These are phyloP conservation scores for Fusarium torreyae DNA, from an alignment of 2,329 filamentous ascomycete genomes.

Conservation along the genomic window DNA sequence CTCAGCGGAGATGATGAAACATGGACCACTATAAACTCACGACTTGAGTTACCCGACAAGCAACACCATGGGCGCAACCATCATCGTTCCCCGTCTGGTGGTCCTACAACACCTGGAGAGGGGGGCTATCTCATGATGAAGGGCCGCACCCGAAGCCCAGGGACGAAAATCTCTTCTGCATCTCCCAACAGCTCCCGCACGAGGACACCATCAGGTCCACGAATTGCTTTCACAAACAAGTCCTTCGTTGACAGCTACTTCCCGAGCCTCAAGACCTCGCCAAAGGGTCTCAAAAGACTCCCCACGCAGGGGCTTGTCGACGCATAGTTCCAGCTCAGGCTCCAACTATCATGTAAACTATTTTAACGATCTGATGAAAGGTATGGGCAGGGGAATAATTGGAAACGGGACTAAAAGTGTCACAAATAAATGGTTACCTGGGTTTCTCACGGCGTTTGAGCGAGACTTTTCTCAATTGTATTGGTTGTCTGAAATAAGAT, in stretches of 20 bases:
- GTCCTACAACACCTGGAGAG: slow-evolving; percentile 59
- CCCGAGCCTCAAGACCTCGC: slow-evolving; percentile 52
- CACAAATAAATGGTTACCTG: slow-evolving; percentile 6
- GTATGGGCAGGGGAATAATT: background rate
- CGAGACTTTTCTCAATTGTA: slow-evolving; percentile 3
- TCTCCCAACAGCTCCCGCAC: slow-evolving; percentile 65
- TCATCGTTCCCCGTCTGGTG: slow-evolving; percentile 60
- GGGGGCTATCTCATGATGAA: slow-evolving; percentile 63
- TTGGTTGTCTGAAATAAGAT: background rate
- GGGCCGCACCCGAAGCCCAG: slow-evolving; percentile 55
- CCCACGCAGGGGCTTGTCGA: slow-evolving; percentile 40
- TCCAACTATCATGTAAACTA: slow-evolving; percentile 30
- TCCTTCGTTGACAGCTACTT: slow-evolving; percentile 61
- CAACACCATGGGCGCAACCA: slow-evolving; percentile 58
- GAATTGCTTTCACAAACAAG: slow-evolving; percentile 51
- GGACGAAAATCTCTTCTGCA: slow-evolving; percentile 45
- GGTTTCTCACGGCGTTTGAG: slow-evolving; percentile 28
- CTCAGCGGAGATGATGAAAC: slow-evolving; percentile 61
- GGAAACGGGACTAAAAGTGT: slow-evolving; percentile 13
- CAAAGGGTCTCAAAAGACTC: slow-evolving; percentile 53
- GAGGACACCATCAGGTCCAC: slow-evolving; percentile 63
- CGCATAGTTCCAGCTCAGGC: slow-evolving; percentile 19
- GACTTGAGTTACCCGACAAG: slow-evolving; percentile 65
- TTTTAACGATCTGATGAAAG: slow-evolving; percentile 41
- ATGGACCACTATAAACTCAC: slow-evolving; percentile 68